Evolutionary conservation across 441 rosid species (phyloP), one percentile per base, ranked within the genome.

Genomic region (Syzygium malaccense): DNA sequence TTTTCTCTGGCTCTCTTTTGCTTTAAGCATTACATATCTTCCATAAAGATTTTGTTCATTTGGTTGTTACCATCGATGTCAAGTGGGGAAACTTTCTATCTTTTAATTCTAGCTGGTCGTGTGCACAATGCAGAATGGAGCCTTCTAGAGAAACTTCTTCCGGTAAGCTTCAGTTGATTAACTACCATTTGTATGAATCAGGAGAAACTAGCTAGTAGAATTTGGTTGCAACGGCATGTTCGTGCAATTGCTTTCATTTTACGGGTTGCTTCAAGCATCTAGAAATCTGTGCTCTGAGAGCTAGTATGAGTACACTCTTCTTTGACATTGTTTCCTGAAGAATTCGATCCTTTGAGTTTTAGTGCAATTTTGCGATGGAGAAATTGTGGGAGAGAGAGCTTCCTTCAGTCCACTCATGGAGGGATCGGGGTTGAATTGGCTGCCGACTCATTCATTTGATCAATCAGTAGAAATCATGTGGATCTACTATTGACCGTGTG

Each of bases 381-480:
- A 48, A 58, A 60, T 9, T 25, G 51, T 11, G 78, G 28, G 75
- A 55, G 90, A 88, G 90, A 86, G 90, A 86, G 90, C 88, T 89
- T 89, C 90, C 90, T 86, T 86, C 86, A 78, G 90, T 45, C 88
- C 90, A 89, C 86, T 56, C 90, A 89, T 28, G 88, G 90, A 86
- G 80, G 54, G 51, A 45, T 57, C 55, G 90, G 83, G 90, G 84
- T 89, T 57, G 88, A 86, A 89, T 86, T 89, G 64, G 86, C 90
- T 89, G 88, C 88, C 88, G 88, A 89, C 90, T 89, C 90, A 89
- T 86, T 89, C 88, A 86, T 87, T 86, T 88, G 83, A 78, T 89
- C 88, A 75, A n/a, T 78, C 90, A 49, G 89, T 88, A 60, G 89
- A 80, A 71, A 88, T 49, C 86, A 41, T 30, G 68, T 7, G 25